phyloP scores from a whole-genome alignment of 2,329 filamentous ascomycete species.

The Lasiodiplodia citricola region DNA sequence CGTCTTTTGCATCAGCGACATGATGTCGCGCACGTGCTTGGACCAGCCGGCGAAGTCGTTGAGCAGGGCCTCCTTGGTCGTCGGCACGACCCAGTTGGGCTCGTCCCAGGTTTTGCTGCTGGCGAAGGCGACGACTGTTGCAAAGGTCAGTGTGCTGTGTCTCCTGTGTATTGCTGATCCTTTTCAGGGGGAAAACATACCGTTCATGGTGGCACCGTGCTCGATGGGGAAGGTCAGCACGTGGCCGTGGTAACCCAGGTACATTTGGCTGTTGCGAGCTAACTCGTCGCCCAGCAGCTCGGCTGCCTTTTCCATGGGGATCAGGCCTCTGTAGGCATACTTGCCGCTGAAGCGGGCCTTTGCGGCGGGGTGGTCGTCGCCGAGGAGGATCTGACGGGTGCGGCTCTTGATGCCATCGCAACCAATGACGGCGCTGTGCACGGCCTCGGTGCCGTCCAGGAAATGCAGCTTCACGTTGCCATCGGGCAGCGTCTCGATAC shows the following conservation, averaged over 20 bases:
- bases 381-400: slow-evolving; percentile 59
- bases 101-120: slow-evolving; percentile 51
- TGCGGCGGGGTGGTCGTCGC: slow-evolving; percentile 50
- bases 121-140: slow-evolving; percentile 53
- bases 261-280: slow-evolving; percentile 59
- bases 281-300: slow-evolving; percentile 56
- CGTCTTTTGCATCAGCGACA: slow-evolving; percentile 55
- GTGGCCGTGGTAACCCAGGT: slow-evolving; percentile 63
- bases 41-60: slow-evolving; percentile 52
- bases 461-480: slow-evolving; percentile 45
- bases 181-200: slow-evolving; percentile 30
- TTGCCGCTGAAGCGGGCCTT: slow-evolving; percentile 61
- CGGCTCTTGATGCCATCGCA: slow-evolving; percentile 69
- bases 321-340: slow-evolving; percentile 66
- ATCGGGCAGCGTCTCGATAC: slow-evolving; percentile 35
- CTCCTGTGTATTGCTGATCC: neutral
- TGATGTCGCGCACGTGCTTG: slow-evolving; percentile 42
- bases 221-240: slow-evolving; percentile 67
- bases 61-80: slow-evolving; percentile 48
- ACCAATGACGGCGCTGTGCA: slow-evolving; percentile 59
- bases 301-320: slow-evolving; percentile 63
- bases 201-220: slow-evolving; percentile 62
- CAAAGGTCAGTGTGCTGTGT: neutral
- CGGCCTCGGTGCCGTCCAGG: slow-evolving; percentile 50
- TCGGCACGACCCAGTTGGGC: slow-evolving; percentile 47